phyloP scores from a whole-genome alignment of 331 rosid genomes.

The Pyracantha coccinea region DNA sequence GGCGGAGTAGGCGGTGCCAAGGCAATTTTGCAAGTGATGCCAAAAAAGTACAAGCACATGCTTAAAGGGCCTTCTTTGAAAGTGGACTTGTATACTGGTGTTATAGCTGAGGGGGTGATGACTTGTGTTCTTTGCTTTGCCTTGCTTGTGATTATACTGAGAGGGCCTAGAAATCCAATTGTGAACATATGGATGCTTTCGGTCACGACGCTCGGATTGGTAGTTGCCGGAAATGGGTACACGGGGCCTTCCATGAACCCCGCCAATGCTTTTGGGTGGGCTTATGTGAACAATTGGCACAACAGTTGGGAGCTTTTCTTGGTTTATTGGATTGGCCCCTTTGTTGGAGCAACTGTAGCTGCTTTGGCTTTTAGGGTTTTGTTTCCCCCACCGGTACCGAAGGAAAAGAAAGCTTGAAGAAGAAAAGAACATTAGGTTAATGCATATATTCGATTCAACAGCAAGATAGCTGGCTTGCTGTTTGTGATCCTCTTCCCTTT shows the following conservation, averaged over 20 bases:
- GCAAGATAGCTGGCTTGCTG: background rate
- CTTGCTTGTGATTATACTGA: conserved; percentile 29
- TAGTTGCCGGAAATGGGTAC: conserved; percentile 30
- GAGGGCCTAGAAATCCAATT: conserved; percentile 44
- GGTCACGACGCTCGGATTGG: conserved; percentile 33
- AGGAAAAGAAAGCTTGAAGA: conserved; percentile 55
- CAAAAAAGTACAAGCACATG: conserved; percentile 24
- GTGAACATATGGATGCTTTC: conserved; percentile 46
- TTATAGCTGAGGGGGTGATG: conserved; percentile 38
- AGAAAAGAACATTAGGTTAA: background rate
- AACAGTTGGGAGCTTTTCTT: conserved; percentile 49
- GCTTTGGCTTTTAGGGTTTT: conserved; percentile 29
- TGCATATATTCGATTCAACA: background rate
- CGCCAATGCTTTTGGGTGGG: conserved; percentile 77
- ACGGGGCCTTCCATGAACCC: conserved; percentile 76
- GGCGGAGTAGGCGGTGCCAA: conserved; percentile 44
- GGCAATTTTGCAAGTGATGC: conserved; percentile 33
- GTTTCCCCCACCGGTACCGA: conserved; percentile 26
- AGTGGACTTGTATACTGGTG: conserved; percentile 51
- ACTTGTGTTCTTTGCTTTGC: conserved; percentile 35
- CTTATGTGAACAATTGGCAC: conserved; percentile 40
- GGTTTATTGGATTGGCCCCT: conserved; percentile 59
- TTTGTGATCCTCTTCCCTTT: background rate
- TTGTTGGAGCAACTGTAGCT: conserved; percentile 43
- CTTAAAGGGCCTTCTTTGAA: conserved; percentile 51